A percentile compares a stretch with the other conserved stretches of the same genome.
These are phyloP conservation scores for Comarum palustre DNA, from an alignment of 306 rosid species.

Conservation along the genomic window DNA sequence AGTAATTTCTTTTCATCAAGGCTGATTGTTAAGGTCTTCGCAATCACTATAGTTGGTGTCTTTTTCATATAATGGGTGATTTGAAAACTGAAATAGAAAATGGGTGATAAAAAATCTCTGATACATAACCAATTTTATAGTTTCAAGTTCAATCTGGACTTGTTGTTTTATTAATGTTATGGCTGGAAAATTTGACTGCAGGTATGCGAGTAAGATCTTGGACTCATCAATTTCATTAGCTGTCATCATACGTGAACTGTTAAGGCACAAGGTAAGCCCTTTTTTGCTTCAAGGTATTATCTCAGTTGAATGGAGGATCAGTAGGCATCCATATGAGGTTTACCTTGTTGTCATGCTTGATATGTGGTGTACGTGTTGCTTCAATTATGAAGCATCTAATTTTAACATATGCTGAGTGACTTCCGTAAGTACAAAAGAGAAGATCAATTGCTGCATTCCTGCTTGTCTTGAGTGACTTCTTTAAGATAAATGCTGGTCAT, in stretches of 20 bases:
- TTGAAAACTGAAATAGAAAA: background rate
- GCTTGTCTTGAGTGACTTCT: background rate
- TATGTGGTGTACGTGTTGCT: background rate
- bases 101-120: background rate
- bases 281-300: constrained; percentile 16
- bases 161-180: constrained; percentile 17
- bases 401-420: background rate
- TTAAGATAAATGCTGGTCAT: background rate
- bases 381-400: background rate
- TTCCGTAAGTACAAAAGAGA: background rate
- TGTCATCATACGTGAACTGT: constrained; percentile 61
- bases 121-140: constrained; percentile 10
- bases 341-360: background rate
- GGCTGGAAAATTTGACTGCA: constrained; percentile 33
- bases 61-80: background rate
- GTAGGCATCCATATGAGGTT: background rate
- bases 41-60: background rate
- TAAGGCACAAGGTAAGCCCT: constrained; percentile 56
- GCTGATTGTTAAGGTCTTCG: background rate
- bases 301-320: constrained; percentile 1
- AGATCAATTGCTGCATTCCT: background rate
- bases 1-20: background rate
- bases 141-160: constrained; percentile 24
- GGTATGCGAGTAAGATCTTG: constrained; percentile 42
- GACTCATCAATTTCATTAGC: constrained; percentile 50